These are phyloP conservation scores for Phytomonas sp. DNA, from an alignment of 208 protist species.

Conservation along the genomic window DNA sequence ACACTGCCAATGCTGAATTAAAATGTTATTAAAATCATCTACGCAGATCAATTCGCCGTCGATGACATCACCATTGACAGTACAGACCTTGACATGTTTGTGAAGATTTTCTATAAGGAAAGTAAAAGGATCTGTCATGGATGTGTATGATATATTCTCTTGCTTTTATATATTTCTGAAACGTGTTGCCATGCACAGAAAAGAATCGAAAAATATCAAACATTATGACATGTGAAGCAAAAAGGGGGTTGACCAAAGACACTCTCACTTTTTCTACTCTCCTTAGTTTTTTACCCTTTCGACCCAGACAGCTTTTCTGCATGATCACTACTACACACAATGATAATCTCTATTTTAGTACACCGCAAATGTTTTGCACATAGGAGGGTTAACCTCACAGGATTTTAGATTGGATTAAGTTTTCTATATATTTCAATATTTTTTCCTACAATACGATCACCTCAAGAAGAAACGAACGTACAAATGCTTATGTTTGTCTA, in stretches of 20 bases:
- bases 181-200: neutral
- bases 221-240: neutral
- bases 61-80: slow-evolving; percentile 16
- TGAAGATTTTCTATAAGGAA: slow-evolving; percentile 44
- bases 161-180: neutral
- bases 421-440: slow-evolving; percentile 6
- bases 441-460: neutral
- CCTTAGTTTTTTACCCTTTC: neutral
- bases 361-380: neutral
- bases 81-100: slow-evolving; percentile 21
- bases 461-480: neutral
- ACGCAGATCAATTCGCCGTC: slow-evolving; percentile 44
- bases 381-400: neutral
- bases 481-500: neutral
- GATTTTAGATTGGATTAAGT: slow-evolving; percentile 6
- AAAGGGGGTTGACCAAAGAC: neutral
- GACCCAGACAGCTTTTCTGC: neutral
- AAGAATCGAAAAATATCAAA: neutral
- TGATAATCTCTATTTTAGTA: neutral
- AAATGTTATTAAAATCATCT: slow-evolving; percentile 63
- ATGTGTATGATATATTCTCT: neutral
- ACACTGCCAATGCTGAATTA: slow-evolving; percentile 38
- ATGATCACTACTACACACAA: neutral
- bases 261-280: neutral
- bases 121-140: slow-evolving; percentile 33